Evolutionary conservation across 2,329 filamentous ascomycete species (phyloP).

Genomic region (Ophiocordyceps unilateralis): DNA sequence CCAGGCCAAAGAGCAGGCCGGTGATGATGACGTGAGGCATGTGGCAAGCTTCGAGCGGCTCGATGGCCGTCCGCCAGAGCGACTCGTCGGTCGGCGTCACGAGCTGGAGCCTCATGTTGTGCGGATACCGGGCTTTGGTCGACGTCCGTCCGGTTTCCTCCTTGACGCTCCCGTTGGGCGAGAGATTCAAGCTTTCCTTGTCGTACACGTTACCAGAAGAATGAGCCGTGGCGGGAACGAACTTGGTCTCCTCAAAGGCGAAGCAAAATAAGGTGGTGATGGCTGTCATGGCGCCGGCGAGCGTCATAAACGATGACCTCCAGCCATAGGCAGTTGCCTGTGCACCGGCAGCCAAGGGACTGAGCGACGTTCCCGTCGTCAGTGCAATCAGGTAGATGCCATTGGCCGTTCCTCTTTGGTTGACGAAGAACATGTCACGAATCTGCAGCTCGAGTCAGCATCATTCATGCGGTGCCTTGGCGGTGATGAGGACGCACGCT

Average conservation of each 20-base stretch:
- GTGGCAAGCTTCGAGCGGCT: constrained; percentile 6
- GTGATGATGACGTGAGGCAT: constrained; percentile 23
- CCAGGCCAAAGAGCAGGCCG: constrained; percentile 18
- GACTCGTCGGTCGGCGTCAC: constrained; percentile 7
- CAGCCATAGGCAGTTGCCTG: constrained; percentile 8
- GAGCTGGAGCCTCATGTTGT: constrained; percentile 2
- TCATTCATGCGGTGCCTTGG: too few species aligned
- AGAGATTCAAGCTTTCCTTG: too few species aligned
- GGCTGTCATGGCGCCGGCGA: constrained; percentile 1
- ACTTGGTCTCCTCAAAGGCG: constrained; percentile 12
- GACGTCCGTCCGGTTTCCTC: too few species aligned
- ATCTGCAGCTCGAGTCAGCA: not conserved
- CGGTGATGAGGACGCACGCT: too few species aligned
- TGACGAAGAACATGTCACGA: constrained; percentile 13
- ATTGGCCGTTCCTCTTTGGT: constrained; percentile 14
- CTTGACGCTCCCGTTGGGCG: not conserved
- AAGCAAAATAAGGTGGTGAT: constrained; percentile 4
- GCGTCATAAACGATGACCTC: constrained; percentile 10
- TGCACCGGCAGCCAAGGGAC: constrained; percentile 13
- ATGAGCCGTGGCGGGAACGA: constrained; percentile 7
- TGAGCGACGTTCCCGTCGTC: constrained; percentile 13
- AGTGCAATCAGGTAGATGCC: constrained; percentile 14
- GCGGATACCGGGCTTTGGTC: not conserved
- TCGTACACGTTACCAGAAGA: too few species aligned
- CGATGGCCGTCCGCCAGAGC: constrained; percentile 4